Evolutionary conservation across 345 rosid species (phyloP), one percentile per base, ranked within the genome.

Genomic region (Schrenkiella parvula): DNA sequence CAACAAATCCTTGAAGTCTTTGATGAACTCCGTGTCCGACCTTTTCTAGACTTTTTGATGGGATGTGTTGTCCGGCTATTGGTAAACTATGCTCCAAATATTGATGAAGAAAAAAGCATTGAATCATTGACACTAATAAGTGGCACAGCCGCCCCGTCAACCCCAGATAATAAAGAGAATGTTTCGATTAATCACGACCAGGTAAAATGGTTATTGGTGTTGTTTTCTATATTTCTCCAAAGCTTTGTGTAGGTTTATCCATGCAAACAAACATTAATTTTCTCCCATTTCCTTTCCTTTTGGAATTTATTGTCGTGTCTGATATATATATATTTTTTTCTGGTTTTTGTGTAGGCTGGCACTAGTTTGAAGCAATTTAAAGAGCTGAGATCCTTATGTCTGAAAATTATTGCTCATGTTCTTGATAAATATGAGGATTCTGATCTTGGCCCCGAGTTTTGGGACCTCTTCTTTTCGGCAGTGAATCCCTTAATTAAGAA

Each of bases 381-480:
- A 85, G 95, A 86, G 72, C 44, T 91, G 77, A 85, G 99, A 78
- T 88, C 97, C 57, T 74, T 89, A 37, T 87, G 95, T 81, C 80
- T 95, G 80, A 88, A 82, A 80, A 82, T 91, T 72, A 55, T 95
- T 66, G 82, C 90, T 48, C 43, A 72, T 77, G 89, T 86, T 80
- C 87, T 91, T 51, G 84, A 87, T 52, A 87, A 91, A 82, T 88
- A 88, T 46, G 95, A 87, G 73, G 88, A 86, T 68, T 89, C 81
- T 84, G 86, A 88, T 72, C 85, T 87, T 81, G 95, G 86, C 47
- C 21, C 72, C 31, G 90, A 87, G 55, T 88, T 88, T 75, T 95
- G 98, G 99, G 85, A 89, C 78, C 80, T 91, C 53, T 88, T 89
- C 87, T 95, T 95, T 78, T 56, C 43, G 48, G 89, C 96, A 4